A percentile compares a stretch with the other conserved stretches of the same genome.
Evolutionary conservation across 169 alveolate genomes (phyloP).

Genomic region (Perkinsus olseni): DNA sequence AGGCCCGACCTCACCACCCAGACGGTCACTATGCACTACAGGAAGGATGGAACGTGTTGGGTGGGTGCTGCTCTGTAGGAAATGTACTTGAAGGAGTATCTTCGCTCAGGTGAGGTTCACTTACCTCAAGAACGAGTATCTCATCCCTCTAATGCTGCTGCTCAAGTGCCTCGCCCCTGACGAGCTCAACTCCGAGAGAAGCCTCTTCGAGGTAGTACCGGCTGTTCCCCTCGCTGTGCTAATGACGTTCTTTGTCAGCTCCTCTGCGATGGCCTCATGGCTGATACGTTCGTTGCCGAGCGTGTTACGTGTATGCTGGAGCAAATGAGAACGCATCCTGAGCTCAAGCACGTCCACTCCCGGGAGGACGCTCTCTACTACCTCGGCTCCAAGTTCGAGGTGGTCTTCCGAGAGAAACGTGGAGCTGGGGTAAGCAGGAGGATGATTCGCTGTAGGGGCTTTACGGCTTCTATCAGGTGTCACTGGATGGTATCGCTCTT

Average conservation of each 20-base stretch:
- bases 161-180: constrained; percentile 44
- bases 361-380: constrained; percentile 55
- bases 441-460: no score
- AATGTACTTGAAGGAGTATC: background rate
- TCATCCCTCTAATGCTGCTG: constrained; percentile 66
- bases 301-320: constrained; percentile 72
- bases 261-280: constrained; percentile 55
- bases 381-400: constrained; percentile 54
- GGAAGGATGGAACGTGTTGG: constrained; percentile 66
- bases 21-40: constrained; percentile 69
- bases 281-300: constrained; percentile 54
- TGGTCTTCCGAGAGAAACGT: constrained; percentile 1
- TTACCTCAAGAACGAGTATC: constrained; percentile 63
- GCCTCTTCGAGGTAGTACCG: background rate
- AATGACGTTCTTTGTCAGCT: constrained; percentile 51
- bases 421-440: background rate
- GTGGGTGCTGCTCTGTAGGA: background rate
- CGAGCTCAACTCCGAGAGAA: constrained; percentile 45
- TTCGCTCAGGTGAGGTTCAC: constrained; percentile 46
- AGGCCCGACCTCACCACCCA: constrained; percentile 62
- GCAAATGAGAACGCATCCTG: constrained; percentile 49
- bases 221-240: constrained; percentile 9
- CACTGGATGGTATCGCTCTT: background rate
- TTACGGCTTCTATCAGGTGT: background rate
- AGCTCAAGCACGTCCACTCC: constrained; percentile 30